Evolutionary conservation across 495 filamentous ascomycete species (phyloP).

Genomic region (Chaetomium tenue): DNA sequence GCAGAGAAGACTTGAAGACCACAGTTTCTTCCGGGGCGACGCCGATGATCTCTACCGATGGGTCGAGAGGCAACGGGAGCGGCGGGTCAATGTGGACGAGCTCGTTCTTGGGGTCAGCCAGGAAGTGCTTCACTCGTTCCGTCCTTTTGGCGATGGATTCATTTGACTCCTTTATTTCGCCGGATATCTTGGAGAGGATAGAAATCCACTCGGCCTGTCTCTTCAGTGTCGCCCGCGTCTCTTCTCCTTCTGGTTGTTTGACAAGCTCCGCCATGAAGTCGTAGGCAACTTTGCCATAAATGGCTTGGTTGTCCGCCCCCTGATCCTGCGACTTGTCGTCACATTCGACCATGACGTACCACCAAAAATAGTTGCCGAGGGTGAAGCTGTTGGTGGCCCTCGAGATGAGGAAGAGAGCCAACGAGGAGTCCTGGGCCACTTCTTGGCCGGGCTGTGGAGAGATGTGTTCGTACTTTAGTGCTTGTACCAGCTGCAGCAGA

Average conservation of each 20-base stretch:
- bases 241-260: conserved; percentile 58
- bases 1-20: conserved; percentile 93
- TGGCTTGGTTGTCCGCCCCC: conserved; percentile 65
- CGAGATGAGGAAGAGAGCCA: conserved; percentile 85
- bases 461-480: conserved; percentile 89
- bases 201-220: conserved; percentile 88
- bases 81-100: conserved; percentile 78
- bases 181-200: conserved; percentile 83
- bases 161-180: conserved; percentile 79
- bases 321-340: conserved; percentile 78
- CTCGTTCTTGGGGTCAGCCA: conserved; percentile 89
- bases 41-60: conserved; percentile 71
- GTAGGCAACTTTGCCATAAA: conserved; percentile 89
- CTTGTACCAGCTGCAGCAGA: conserved; percentile 91
- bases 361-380: conserved; percentile 92
- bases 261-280: conserved; percentile 89
- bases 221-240: conserved; percentile 69
- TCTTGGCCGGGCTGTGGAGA: conserved; percentile 57
- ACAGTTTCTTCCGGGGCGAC: conserved; percentile 79
- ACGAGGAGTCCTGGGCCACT: conserved; percentile 74
- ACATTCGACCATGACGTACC: conserved; percentile 96
- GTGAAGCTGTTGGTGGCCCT: conserved; percentile 82
- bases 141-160: conserved; percentile 76
- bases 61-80: conserved; percentile 85
- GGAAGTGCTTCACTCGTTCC: conserved; percentile 73